These are phyloP conservation scores for Acidomyces sp. DNA, from an alignment of 495 filamentous ascomycete genomes.

Conservation along the genomic window DNA sequence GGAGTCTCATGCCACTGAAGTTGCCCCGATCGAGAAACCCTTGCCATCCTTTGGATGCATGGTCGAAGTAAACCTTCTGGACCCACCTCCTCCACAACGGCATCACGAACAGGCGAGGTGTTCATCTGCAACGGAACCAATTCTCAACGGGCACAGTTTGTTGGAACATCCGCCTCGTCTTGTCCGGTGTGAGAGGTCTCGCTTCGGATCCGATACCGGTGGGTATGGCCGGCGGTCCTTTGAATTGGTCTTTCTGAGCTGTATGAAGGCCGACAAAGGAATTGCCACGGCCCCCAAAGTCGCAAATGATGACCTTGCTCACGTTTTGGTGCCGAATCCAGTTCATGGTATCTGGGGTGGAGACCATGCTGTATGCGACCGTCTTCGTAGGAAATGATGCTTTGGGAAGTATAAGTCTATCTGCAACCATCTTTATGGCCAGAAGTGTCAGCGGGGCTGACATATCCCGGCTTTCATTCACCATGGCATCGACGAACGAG, in stretches of 20 bases:
- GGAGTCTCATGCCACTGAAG: constrained; percentile 10
- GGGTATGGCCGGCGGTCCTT: constrained; percentile 22
- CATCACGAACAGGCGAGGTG: constrained; percentile 32
- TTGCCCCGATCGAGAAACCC: constrained; percentile 15
- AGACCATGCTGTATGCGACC: constrained; percentile 20
- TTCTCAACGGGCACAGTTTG: constrained; percentile 1
- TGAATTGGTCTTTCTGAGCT: constrained; percentile 20
- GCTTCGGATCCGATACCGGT: constrained; percentile 33
- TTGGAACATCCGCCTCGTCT: constrained; percentile 8
- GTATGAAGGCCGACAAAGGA: constrained; percentile 28
- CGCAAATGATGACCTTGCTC: constrained; percentile 36
- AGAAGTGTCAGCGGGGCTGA: constrained; percentile 17
- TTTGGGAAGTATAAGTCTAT: not conserved
- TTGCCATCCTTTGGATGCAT: constrained; percentile 32
- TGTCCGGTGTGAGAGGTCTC: constrained; percentile 26
- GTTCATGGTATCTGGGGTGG: constrained; percentile 2
- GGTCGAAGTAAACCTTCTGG: constrained; percentile 53
- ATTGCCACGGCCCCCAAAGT: constrained; percentile 39
- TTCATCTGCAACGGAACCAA: constrained; percentile 30
- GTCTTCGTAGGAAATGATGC: constrained; percentile 17
- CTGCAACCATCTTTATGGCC: constrained; percentile 12
- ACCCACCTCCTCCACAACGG: constrained; percentile 28
- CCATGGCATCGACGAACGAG: constrained; percentile 15
- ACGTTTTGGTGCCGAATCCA: constrained; percentile 19
- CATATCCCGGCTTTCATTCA: constrained; percentile 9